These are phyloP conservation scores for Cardamine resedifolia DNA, from an alignment of 345 rosid species.

Conservation along the genomic window DNA sequence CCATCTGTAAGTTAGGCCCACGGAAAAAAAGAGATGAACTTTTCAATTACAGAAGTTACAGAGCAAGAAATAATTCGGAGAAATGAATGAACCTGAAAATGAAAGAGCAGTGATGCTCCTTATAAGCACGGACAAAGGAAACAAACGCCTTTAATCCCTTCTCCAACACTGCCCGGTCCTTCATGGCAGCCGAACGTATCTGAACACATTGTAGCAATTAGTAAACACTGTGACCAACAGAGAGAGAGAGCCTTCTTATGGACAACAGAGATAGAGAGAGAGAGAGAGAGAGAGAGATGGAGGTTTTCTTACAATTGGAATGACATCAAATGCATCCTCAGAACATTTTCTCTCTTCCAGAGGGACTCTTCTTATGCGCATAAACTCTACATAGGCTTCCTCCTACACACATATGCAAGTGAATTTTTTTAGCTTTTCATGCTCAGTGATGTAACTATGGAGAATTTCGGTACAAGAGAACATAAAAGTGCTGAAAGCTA, in stretches of 20 bases:
- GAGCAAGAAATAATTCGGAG: background rate
- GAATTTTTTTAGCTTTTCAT: background rate
- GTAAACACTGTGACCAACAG: slow-evolving; percentile 10
- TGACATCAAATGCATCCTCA: slow-evolving; percentile 60
- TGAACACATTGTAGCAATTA: slow-evolving; percentile 31
- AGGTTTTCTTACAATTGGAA: slow-evolving; percentile 57
- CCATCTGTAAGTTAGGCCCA: slow-evolving; percentile 51
- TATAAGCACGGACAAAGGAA: slow-evolving; percentile 83
- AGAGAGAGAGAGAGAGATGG: background rate
- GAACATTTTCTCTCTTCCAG: slow-evolving; percentile 56
- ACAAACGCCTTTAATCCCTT: slow-evolving; percentile 92
- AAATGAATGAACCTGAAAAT: slow-evolving; percentile 62
- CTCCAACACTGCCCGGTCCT: slow-evolving; percentile 88
- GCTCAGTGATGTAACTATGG: background rate
- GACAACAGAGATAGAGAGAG: background rate
- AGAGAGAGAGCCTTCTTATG: background rate
- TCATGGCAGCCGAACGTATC: slow-evolving; percentile 70
- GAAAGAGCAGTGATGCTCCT: slow-evolving; percentile 82
- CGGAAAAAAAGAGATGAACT: background rate
- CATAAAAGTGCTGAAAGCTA: background rate
- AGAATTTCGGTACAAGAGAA: background rate
- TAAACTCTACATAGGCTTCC: slow-evolving; percentile 84
- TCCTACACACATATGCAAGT: slow-evolving; percentile 50
- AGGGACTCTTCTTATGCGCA: slow-evolving; percentile 70
- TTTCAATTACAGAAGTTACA: background rate